Base-by-base conservation (phyloP, 352 stramenopile species). In the Saprolegnia diclina region DNA sequence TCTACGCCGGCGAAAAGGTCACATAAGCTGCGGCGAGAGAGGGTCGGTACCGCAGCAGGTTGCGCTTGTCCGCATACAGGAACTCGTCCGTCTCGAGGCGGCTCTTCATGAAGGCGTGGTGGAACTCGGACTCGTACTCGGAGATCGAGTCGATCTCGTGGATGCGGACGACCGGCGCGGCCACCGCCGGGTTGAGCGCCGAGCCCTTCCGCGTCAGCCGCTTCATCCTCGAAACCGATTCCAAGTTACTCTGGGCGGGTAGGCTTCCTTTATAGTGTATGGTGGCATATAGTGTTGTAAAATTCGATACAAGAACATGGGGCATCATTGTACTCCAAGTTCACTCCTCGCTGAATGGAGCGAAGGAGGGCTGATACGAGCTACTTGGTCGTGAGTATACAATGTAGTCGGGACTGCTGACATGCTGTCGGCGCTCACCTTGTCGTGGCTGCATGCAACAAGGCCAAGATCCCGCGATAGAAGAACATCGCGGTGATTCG, bases 71-170 rank as follows among this genome's bases (percentile, higher is more conserved):
- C 32, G 81, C 73, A 70, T 88, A 91, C 48, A 91, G 84, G 72
- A 90, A 92, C 62, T 91, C 80, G 24, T 82, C 77, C 7, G 72
- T 81, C 56, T 81, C 83, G 53, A 89, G 76, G 7, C 83, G 83
- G 50, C 79, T 76, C 13, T 79, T 82, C 80, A 94, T 91, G 63
- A 92, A 92, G 22, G 79, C 83, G 69, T 92, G 81, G 66, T 92
- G 82, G 72, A 92, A 92, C 22, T 81, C 78, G 55, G 81, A 88
- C 73, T 94, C 84, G 16, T 92, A 73, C 44, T 90, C 87, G 56
- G 84, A 90, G 55, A 92, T 81, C 37, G 86, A 92, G 72, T 92
- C 82, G 32, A 69, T 69, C 18, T 69, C 46, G n/a, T 62, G 42
- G 29, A 69, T 46, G 32, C 32, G 19, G 32, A 46, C 22, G 29